A percentile compares a stretch with the other conserved stretches of the same genome.
Evolutionary conservation across 768 basidiomycete species (phyloP).

Genomic region (Termitomyces sp.): DNA sequence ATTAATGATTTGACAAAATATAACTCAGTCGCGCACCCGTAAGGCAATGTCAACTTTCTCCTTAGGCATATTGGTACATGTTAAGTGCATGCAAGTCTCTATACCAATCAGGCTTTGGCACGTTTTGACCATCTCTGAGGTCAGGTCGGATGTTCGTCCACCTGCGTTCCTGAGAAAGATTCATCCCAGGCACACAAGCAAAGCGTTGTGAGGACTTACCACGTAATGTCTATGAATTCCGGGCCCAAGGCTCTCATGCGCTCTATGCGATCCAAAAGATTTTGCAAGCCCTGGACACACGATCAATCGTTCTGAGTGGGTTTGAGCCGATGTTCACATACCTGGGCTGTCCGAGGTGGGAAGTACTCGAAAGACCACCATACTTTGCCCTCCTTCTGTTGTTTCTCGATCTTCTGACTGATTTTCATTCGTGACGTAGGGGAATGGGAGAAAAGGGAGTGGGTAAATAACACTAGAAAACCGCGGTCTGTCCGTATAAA

Average conservation of each 20-base stretch:
- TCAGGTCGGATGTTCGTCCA: slow-evolving; percentile 91
- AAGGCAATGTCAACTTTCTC: slow-evolving; percentile 93
- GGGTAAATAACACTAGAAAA: slow-evolving; percentile 8
- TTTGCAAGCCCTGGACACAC: slow-evolving; percentile 75
- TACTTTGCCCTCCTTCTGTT: slow-evolving; percentile 76
- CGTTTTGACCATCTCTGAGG: slow-evolving; percentile 90
- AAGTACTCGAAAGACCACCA: slow-evolving; percentile 99
- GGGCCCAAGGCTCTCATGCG: slow-evolving; percentile 95
- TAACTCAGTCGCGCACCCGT: slow-evolving; percentile 49
- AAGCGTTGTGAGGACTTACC: slow-evolving; percentile 39
- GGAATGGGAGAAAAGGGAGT: slow-evolving; percentile 4
- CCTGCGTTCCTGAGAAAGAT: slow-evolving; percentile 80
- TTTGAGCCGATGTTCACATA: slow-evolving; percentile 25
- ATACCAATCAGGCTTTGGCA: slow-evolving; percentile 91
- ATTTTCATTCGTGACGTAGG: slow-evolving; percentile 72
- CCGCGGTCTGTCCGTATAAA: slow-evolving; percentile 11
- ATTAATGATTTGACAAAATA: slow-evolving; percentile 4
- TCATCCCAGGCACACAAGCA: background rate
- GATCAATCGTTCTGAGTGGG: background rate
- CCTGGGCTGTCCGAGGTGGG: slow-evolving; percentile 93
- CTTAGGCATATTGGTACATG: slow-evolving; percentile 98
- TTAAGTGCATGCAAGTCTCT: slow-evolving; percentile 98
- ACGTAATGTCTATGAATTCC: slow-evolving; percentile 98
- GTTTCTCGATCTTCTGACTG: slow-evolving; percentile 88
- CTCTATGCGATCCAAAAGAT: slow-evolving; percentile 96